A percentile compares a stretch with the other conserved stretches of the same genome.
Conservation (phyloP, 2,329 filamentous ascomycete species). For the Triangularia verruculosa region DNA sequence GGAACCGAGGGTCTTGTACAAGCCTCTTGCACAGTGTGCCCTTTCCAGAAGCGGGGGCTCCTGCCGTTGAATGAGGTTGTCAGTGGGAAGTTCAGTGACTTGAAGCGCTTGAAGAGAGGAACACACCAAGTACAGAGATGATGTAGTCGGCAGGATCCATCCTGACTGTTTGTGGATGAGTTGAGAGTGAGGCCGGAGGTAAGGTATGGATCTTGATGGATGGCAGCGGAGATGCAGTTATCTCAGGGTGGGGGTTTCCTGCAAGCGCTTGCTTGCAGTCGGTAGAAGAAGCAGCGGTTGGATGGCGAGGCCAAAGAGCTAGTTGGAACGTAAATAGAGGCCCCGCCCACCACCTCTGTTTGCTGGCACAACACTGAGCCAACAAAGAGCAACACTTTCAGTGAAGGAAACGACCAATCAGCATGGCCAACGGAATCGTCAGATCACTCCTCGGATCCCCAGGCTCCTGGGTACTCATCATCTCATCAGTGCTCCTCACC, state of each 20-base stretch:
- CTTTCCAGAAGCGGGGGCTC: slow-evolving; percentile 17
- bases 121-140: slow-evolving; percentile 14
- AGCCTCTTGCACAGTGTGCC: slow-evolving; percentile 14
- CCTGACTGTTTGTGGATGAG: neutral
- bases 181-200: too few relatives aligned
- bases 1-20: neutral
- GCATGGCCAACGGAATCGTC: neutral
- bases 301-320: too few relatives aligned
- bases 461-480: neutral
- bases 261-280: too few relatives aligned
- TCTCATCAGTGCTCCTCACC: neutral
- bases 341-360: neutral
- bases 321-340: neutral
- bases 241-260: too few relatives aligned
- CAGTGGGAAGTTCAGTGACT: too few relatives aligned
- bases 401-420: neutral
- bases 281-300: too few relatives aligned
- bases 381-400: too few relatives aligned
- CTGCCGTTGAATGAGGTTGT: slow-evolving; percentile 2
- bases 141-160: neutral
- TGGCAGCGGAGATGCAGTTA: too few relatives aligned
- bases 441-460: neutral
- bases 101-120: too few relatives aligned
- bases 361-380: too few relatives aligned
- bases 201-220: neutral